These are phyloP conservation scores for Saccharomyces hybrid DNA, from an alignment of 1,139 yeast genomes.

Conservation along the genomic window DNA sequence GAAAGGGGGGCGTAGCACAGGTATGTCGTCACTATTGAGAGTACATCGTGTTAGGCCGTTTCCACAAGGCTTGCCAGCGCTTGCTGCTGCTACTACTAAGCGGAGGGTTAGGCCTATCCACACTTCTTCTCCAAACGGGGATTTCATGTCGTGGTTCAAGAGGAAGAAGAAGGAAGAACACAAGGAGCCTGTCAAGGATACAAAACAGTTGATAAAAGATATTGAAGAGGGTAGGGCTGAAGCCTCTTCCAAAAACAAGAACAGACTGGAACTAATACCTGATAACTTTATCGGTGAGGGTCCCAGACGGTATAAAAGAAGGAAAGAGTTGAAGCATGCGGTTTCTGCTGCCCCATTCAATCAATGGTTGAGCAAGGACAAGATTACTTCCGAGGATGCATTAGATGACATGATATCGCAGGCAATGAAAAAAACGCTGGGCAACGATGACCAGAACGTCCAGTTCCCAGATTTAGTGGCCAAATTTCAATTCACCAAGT, in stretches of 20 bases:
- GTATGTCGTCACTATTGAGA: neutral
- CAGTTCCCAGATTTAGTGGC: constrained; percentile 41
- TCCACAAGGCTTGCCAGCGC: neutral
- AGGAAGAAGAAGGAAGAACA: constrained; percentile 17
- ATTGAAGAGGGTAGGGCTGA: constrained; percentile 19
- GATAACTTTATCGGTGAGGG: constrained; percentile 29
- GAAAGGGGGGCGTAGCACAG: neutral
- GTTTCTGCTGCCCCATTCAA: constrained; percentile 15
- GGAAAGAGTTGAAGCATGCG: constrained; percentile 8
- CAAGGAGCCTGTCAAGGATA: constrained; percentile 10
- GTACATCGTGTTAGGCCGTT: neutral
- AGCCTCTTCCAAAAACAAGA: constrained; percentile 1
- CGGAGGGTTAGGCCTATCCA: neutral
- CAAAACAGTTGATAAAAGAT: constrained; percentile 19
- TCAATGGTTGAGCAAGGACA: constrained; percentile 34
- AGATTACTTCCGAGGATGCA: constrained; percentile 21
- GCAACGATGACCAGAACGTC: constrained; percentile 3
- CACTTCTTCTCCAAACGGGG: constrained; percentile 11
- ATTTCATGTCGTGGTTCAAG: constrained; percentile 36
- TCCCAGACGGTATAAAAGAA: constrained; percentile 7
- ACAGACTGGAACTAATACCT: constrained; percentile 18
- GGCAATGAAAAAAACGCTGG: constrained; percentile 4
- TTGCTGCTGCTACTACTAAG: neutral
- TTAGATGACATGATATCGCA: constrained; percentile 24
- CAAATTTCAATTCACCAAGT: constrained; percentile 54